phyloP scores from a whole-genome alignment of 495 filamentous ascomycete genomes.

The Glutinoglossum americanum region DNA sequence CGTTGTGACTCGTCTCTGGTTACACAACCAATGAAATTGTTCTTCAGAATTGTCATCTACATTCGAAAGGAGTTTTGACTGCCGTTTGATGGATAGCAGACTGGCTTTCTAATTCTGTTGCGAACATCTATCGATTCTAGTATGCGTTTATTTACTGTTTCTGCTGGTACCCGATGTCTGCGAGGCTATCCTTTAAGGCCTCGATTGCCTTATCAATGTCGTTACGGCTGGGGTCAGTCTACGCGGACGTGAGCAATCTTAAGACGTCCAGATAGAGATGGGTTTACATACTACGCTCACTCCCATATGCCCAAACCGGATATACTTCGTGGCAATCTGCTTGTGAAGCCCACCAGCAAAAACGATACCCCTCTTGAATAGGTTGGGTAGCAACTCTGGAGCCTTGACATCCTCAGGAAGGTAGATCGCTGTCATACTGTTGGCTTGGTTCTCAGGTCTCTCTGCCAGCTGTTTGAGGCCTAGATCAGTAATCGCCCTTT shows the following conservation, averaged over 20 bases:
- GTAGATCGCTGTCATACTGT: conserved; percentile 95
- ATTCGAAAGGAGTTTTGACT: too few species aligned
- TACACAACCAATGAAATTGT: not conserved
- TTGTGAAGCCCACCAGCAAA: conserved; percentile 93
- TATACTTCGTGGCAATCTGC: conserved; percentile 49
- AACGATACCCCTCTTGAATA: conserved; percentile 76
- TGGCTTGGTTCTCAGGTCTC: conserved; percentile 75
- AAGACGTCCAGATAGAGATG: not conserved
- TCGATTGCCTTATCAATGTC: conserved; percentile 70
- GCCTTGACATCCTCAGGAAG: conserved; percentile 65
- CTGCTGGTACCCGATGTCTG: conserved; percentile 36
- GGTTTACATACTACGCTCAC: conserved; percentile 45
- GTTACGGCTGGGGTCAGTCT: conserved; percentile 35
- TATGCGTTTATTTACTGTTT: not conserved
- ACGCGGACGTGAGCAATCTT: not conserved
- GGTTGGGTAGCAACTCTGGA: conserved; percentile 61
- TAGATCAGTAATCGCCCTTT: conserved; percentile 53
- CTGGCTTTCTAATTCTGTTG: not conserved
- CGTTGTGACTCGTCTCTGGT: not conserved
- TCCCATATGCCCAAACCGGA: conserved; percentile 85
- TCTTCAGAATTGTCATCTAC: not conserved
- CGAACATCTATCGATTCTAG: not conserved
- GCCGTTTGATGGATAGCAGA: too few species aligned
- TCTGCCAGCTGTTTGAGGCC: conserved; percentile 71
- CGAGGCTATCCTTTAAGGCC: conserved; percentile 49